A percentile compares a stretch with the other conserved stretches of the same genome.
phyloP scores from a whole-genome alignment of 1,139 yeast genomes.

The Taphrina sp. region DNA sequence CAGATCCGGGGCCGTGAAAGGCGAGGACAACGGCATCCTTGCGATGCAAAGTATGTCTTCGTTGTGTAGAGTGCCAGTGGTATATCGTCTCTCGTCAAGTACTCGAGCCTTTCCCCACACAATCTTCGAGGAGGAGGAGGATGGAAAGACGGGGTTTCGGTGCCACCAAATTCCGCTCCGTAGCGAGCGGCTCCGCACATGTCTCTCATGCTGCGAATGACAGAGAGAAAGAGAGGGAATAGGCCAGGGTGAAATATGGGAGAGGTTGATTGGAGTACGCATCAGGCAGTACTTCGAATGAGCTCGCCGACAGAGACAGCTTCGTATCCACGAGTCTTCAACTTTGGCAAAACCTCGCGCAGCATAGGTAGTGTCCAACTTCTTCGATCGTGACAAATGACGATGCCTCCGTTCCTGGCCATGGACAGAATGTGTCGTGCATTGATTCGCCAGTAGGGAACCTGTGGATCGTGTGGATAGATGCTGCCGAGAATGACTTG shows the following conservation, averaged over 20 bases:
- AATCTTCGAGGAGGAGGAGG: no score
- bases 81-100: no score
- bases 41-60: no score
- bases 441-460: constrained; percentile 22
- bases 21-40: no score
- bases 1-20: constrained; percentile 5
- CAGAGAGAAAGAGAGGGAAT: no score
- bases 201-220: no score
- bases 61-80: no score
- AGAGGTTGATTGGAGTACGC: not conserved
- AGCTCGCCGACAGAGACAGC: constrained; percentile 8
- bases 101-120: no score
- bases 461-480: constrained; percentile 31
- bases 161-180: no score
- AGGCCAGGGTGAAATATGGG: no score
- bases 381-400: constrained; percentile 31
- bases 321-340: constrained; percentile 15
- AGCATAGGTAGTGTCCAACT: constrained; percentile 29
- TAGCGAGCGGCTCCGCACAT: no score
- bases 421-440: constrained; percentile 25
- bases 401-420: constrained; percentile 22
- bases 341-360: constrained; percentile 6
- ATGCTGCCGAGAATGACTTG: constrained; percentile 14
- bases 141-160: no score
- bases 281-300: not conserved